phyloP scores from a whole-genome alignment of 1,284 basidiomycete genomes.

The Schizophyllum amplum region DNA sequence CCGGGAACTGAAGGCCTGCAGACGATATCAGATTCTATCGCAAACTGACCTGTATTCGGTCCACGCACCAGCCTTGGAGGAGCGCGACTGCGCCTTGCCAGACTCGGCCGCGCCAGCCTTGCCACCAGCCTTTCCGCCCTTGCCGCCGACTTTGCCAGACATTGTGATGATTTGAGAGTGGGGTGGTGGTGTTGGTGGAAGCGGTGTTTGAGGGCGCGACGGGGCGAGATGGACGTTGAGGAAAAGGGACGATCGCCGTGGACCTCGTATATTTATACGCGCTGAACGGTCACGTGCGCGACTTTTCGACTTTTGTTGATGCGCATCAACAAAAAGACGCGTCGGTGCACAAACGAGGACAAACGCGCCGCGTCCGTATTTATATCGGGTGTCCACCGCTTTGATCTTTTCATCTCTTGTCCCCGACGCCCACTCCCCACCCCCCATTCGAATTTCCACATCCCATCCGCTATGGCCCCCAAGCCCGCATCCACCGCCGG shows the following conservation, averaged over 20 bases:
- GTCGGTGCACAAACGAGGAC: slow-evolving; percentile 9
- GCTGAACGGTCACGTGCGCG: background rate
- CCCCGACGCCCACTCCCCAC: slow-evolving; percentile 14
- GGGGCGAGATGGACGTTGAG: slow-evolving; percentile 1
- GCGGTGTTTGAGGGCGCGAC: background rate
- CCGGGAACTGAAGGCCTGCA: slow-evolving; percentile 43
- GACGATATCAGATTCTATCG: background rate
- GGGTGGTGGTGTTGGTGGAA: slow-evolving; percentile 1
- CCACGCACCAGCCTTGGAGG: slow-evolving; percentile 34
- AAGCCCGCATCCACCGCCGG: slow-evolving; percentile 79
- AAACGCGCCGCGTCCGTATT: slow-evolving; percentile 13
- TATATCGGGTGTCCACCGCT: background rate
- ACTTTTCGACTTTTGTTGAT: slow-evolving; percentile 7
- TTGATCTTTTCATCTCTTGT: slow-evolving; percentile 1
- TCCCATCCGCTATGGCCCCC: slow-evolving; percentile 47
- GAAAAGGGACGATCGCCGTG: slow-evolving; percentile 1
- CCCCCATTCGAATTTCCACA: slow-evolving; percentile 11
- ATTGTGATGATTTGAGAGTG: background rate
- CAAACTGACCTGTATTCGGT: background rate
- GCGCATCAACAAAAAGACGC: slow-evolving; percentile 11
- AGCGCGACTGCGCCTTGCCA: slow-evolving; percentile 68
- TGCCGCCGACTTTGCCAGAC: slow-evolving; percentile 4
- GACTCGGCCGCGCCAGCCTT: slow-evolving; percentile 40
- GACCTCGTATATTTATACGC: background rate
- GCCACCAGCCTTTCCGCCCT: slow-evolving; percentile 29